Conservation (phyloP, 1,284 basidiomycete genomes). For the Cutaneotrichosporon arboriforme region DNA sequence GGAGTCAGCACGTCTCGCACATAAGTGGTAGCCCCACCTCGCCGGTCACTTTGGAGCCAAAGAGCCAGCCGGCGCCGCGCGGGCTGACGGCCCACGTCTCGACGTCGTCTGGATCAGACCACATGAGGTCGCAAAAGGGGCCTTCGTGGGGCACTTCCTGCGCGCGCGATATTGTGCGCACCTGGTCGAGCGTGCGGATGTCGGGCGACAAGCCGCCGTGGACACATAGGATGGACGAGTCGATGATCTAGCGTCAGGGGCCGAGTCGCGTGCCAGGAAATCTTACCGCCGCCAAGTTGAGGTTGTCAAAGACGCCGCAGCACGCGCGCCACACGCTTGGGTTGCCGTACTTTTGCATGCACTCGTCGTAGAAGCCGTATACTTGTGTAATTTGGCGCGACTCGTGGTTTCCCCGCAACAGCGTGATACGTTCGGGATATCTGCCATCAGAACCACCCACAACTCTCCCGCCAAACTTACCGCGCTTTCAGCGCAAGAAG, state of each 20-base stretch:
- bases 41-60: conserved; percentile 75
- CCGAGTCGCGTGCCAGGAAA: not conserved
- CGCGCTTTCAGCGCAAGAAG: conserved; percentile 84
- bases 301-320: conserved; percentile 89
- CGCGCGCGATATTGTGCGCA: conserved; percentile 80
- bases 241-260: conserved; percentile 63
- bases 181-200: conserved; percentile 85
- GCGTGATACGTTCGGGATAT: conserved; percentile 86
- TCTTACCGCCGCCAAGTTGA: conserved; percentile 85
- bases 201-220: conserved; percentile 91
- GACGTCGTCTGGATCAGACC: conserved; percentile 94
- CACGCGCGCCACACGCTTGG: conserved; percentile 93
- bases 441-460: conserved; percentile 34
- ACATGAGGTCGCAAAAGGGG: conserved; percentile 97
- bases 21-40: conserved; percentile 55
- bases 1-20: not conserved
- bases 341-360: conserved; percentile 92
- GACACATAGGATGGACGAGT: conserved; percentile 82
- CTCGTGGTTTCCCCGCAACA: conserved; percentile 92
- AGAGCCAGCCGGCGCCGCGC: conserved; percentile 93
- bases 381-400: conserved; percentile 95
- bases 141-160: conserved; percentile 97
- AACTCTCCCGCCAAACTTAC: conserved; percentile 48
- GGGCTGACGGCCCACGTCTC: conserved; percentile 94
- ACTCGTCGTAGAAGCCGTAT: conserved; percentile 97